phyloP scores from a whole-genome alignment of 352 stramenopile species.

The Globisporangium emineosum region DNA sequence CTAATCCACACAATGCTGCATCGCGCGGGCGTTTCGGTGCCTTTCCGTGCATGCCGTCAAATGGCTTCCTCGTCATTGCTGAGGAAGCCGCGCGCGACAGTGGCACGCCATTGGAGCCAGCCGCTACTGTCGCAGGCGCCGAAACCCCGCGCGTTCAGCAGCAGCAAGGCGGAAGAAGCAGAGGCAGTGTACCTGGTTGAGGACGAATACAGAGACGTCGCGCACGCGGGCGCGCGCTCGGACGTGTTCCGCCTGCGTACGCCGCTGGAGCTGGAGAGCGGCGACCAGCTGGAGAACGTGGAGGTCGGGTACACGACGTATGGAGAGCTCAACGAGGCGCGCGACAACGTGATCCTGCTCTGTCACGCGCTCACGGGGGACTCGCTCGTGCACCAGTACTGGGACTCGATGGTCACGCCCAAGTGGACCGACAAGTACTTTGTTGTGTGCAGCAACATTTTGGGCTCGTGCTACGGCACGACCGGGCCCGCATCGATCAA shows the following conservation, averaged over 20 bases:
- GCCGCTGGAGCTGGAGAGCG: conserved; percentile 61
- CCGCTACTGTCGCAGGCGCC: background rate
- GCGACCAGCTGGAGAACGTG: conserved; percentile 56
- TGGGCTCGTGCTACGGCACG: conserved; percentile 95
- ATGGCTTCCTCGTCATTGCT: background rate
- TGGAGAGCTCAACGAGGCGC: conserved; percentile 79
- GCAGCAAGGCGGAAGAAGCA: conserved; percentile 1
- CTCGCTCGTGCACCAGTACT: conserved; percentile 92
- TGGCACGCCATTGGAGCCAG: background rate
- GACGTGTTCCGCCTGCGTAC: conserved; percentile 37
- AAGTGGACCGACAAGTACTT: conserved; percentile 97
- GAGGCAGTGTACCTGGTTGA: conserved; percentile 18
- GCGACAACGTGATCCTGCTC: conserved; percentile 21
- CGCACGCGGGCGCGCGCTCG: conserved; percentile 43
- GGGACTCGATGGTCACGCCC: conserved; percentile 90
- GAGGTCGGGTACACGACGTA: conserved; percentile 95
- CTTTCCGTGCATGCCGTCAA: background rate
- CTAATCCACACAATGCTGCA: conserved; percentile 10
- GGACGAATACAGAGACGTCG: conserved; percentile 60
- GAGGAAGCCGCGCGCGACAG: background rate
- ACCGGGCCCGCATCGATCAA: conserved; percentile 85
- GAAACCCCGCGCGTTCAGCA: conserved; percentile 15
- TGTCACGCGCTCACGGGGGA: conserved; percentile 96
- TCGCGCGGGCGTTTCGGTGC: conserved; percentile 16
- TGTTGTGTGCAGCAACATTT: conserved; percentile 95